Percentiles rank a stretch among this genome's conserved stretches.
phyloP scores from a whole-genome alignment of 345 rosid genomes.

The Citrus cavaleriei region DNA sequence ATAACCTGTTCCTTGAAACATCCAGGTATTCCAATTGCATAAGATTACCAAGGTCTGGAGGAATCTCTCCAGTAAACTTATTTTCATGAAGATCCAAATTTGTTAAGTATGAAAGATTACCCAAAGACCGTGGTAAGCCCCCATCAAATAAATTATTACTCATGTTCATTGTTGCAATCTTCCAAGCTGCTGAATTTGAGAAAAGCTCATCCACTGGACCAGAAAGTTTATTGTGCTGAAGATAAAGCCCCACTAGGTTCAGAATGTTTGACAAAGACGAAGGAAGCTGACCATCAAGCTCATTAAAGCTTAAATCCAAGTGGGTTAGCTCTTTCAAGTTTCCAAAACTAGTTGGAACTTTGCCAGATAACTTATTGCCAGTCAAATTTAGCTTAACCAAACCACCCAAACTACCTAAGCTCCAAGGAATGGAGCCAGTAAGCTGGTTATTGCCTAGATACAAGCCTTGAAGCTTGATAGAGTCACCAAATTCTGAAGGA shows the following conservation, averaged over 20 bases:
- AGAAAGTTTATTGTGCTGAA: conserved; percentile 63
- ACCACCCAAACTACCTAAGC: conserved; percentile 40
- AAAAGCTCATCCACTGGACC: conserved; percentile 45
- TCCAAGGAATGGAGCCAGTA: not conserved
- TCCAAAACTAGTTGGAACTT: conserved; percentile 62
- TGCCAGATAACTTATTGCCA: conserved; percentile 50
- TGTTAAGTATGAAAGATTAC: conserved; percentile 66
- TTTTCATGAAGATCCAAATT: conserved; percentile 65
- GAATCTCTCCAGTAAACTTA: conserved; percentile 62
- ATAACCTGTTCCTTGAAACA: conserved; percentile 53
- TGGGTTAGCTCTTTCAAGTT: conserved; percentile 70
- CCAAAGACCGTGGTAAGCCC: conserved; percentile 52
- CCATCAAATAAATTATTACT: conserved; percentile 18
- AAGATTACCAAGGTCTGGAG: conserved; percentile 56
- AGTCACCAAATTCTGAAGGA: conserved; percentile 53
- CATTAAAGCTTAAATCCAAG: conserved; percentile 72
- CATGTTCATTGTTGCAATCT: conserved; percentile 59
- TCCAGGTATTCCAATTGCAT: conserved; percentile 68
- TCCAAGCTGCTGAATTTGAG: conserved; percentile 52
- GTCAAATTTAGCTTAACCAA: conserved; percentile 85
- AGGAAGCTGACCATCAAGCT: conserved; percentile 65
- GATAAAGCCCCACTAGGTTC: conserved; percentile 76
- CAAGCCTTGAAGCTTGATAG: conserved; percentile 74
- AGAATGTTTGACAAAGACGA: conserved; percentile 46
- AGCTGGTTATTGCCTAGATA: conserved; percentile 43